Evolutionary conservation across 169 alveolate species (phyloP).

Genomic region (Plasmodium blacklocki): DNA sequence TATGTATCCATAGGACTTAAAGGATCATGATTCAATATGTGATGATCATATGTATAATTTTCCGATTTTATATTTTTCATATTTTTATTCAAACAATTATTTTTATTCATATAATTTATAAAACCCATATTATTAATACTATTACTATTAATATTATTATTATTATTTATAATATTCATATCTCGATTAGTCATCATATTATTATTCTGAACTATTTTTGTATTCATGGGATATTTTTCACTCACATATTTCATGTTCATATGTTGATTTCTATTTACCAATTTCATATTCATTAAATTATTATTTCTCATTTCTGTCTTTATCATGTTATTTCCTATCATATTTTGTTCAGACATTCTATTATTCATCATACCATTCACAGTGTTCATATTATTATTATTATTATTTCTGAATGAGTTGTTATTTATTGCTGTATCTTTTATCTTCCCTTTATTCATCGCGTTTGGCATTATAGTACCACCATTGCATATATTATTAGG

Average conservation of each 20-base stretch:
- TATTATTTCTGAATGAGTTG: constrained; percentile 34
- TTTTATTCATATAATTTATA: constrained; percentile 30
- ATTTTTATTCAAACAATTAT: constrained; percentile 30
- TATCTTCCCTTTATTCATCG: constrained; percentile 10
- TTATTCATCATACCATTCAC: not conserved
- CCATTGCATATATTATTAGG: constrained; percentile 18
- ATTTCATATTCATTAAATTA: constrained; percentile 14
- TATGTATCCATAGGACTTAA: not conserved
- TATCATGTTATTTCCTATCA: not conserved
- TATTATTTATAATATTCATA: constrained; percentile 4
- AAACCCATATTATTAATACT: constrained; percentile 4
- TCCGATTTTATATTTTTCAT: constrained; percentile 45
- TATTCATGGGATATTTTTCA: constrained; percentile 9
- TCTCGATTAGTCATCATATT: constrained; percentile 9
- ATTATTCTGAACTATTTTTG: not conserved
- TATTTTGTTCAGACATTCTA: constrained; percentile 4
- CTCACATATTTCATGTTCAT: not conserved
- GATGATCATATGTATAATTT: constrained; percentile 23
- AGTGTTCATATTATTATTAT: constrained; percentile 9
- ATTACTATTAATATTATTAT: constrained; percentile 22
- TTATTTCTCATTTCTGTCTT: not conserved
- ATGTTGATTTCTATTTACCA: constrained; percentile 13
- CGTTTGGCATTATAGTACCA: not conserved
- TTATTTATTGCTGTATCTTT: constrained; percentile 18
- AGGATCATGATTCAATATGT: constrained; percentile 17